Evolutionary conservation across 2,329 filamentous ascomycete genomes (phyloP), one percentile per base, ranked within the genome.

Genomic region (Penicillium occitanis): DNA sequence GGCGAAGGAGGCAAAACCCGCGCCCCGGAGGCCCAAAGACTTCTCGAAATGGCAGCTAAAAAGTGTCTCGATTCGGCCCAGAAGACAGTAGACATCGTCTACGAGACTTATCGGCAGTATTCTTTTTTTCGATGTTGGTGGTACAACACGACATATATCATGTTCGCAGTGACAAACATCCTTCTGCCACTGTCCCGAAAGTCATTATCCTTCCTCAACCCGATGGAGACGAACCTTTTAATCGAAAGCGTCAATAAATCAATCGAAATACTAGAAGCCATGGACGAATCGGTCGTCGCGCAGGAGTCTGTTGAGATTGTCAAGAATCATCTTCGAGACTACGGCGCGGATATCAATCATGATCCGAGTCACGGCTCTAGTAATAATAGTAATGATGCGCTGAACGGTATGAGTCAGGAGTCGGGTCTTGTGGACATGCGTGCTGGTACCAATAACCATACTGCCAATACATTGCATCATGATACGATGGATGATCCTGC

Each of bases 111-210:
- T 58, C 71, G 73, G 30, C 70, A 75, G 4, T 77, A 80, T 61
- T 73, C 73, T 0, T 80, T 79, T 66, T 80, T 80, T 70, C 77
- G 78, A 50, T 80, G 77, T 66, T 81, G 79, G 79, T 79, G 77
- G 75, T 80, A 81, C 63, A 81, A 81, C 66, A 75, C 76, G 50
- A 80, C 78, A 0, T 81, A 80, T 55, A 73, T 79, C 3, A 76
- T 79, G 69, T 79, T 79, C 62, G 79, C 78, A 40, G 76, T 30
- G 30, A 6, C 63, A 69, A 3, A 73, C 69, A 28, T 51, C 1
- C 48, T 51, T 1, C 48, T 51, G 0, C 48, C 48, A 3, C 48
- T 51, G 2, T 51, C 48, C 7, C 48, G 25, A 30, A 51, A 51
- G 6, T 51, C 48, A 14, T 51, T 51, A 51, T 28, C 48, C 25